A percentile compares a stretch with the other conserved stretches of the same genome.
Conservation (phyloP, 805 yeast species). For the Schwanniomyces sp. region DNA sequence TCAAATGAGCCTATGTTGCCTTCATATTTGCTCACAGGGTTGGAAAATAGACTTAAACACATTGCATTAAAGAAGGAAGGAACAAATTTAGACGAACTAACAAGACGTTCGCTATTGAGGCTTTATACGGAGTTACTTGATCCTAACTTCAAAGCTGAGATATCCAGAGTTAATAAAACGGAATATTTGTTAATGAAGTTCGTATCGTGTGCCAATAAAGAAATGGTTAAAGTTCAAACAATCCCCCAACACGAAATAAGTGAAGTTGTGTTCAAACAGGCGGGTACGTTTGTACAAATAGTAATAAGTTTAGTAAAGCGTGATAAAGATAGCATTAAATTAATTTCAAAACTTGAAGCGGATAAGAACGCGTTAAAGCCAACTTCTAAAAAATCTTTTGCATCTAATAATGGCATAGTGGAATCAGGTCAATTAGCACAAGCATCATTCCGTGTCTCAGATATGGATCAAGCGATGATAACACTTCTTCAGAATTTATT, state of each 20-base stretch:
- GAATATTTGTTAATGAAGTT: constrained; percentile 54
- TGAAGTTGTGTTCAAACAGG: constrained; percentile 34
- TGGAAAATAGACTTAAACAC: constrained; percentile 42
- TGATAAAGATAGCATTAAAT: constrained; percentile 37
- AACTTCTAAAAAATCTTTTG: constrained; percentile 1
- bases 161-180: constrained; percentile 29
- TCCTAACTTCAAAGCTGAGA: constrained; percentile 39
- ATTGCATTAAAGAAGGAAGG: constrained; percentile 47
- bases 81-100: constrained; percentile 41
- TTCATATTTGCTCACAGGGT: constrained; percentile 30
- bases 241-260: constrained; percentile 28
- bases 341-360: constrained; percentile 44
- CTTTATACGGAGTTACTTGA: constrained; percentile 61
- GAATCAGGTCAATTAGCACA: constrained; percentile 13
- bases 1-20: constrained; percentile 34
- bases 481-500: constrained; percentile 50
- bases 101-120: constrained; percentile 59
- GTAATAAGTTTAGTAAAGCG: constrained; percentile 35
- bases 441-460: constrained; percentile 55
- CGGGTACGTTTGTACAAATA: constrained; percentile 35
- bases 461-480: constrained; percentile 50
- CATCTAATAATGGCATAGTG: neutral
- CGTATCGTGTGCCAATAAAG: constrained; percentile 53
- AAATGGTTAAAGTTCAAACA: constrained; percentile 43
- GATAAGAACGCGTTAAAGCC: constrained; percentile 40